Evolutionary conservation across 495 filamentous ascomycete genomes (phyloP), one percentile per base, ranked within the genome.

Genomic region (Penicillium mononematosum): DNA sequence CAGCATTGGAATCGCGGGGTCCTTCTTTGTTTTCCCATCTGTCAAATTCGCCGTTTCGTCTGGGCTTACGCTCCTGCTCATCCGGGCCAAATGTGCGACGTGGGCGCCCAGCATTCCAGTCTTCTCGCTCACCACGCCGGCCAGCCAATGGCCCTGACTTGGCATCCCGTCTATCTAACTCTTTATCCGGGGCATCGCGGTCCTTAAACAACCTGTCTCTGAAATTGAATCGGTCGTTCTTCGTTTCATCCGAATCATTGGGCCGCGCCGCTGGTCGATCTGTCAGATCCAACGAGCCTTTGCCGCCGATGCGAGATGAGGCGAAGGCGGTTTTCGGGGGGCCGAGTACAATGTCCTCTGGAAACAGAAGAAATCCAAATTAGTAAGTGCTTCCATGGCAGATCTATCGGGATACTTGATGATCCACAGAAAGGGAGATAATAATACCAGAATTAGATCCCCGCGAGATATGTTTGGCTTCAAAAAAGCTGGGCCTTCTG

Each of bases 311-410:
- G 72, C 83, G 70, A 45, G 89, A 90, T 16, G 92, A 96, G 55
- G 89, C 86, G 70, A 98, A 96, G 29, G 84, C 84, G 25, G 84
- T 90, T 61, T 92, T 91, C 2, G 92, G 91, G 31, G 92, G 92
- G 32, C 91, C 92, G 39, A 96, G 88, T 59, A 96, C 80, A 54
- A 96, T 91, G 55, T 96, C 90, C 65, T 94, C 92, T 58, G 78
- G 60, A 83, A 55, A 56, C 31, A 46, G 14, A 49, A 53, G 39
- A 24, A 27, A 11, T 36, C 2, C 25, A 16, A 5, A 57, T 70
- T 49, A 73, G 70, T 55, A 50, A 58, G 46, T 55, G 20, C 27
- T 24, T 32, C 54, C 42, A 31, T 41, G 36, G 45, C 55, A 59
- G 53, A 56, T 39, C 56, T 34, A 55, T 56, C 24, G 20, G 19